phyloP scores from a whole-genome alignment of 176 grass and related monocot genomes.

The bread wheat (Triticum aestivum) region IWGSC_CS_RefSeq_v2.1 NC_057812.1:211235458-211235957 shows the following conservation, averaged over 20 bases:
- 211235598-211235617: neutral
- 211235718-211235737: neutral
- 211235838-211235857: neutral
- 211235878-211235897: neutral
- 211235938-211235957: neutral
- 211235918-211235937: neutral
- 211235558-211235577: neutral
- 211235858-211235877: neutral
- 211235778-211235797: constrained; percentile 19
- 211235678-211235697: neutral
- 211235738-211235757: constrained; percentile 13
- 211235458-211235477: neutral
- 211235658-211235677: neutral
- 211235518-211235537: neutral
- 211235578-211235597: neutral
- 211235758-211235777: neutral
- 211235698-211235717: neutral
- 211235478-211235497: neutral
- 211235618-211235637: neutral
- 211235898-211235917: neutral
- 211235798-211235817: constrained; percentile 12
- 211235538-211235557: neutral
- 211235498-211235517: neutral
- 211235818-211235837: constrained; percentile 8
- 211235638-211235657: neutral